Conservation (phyloP, 2,329 filamentous ascomycete species). For the Fusarium devonianum region DNA sequence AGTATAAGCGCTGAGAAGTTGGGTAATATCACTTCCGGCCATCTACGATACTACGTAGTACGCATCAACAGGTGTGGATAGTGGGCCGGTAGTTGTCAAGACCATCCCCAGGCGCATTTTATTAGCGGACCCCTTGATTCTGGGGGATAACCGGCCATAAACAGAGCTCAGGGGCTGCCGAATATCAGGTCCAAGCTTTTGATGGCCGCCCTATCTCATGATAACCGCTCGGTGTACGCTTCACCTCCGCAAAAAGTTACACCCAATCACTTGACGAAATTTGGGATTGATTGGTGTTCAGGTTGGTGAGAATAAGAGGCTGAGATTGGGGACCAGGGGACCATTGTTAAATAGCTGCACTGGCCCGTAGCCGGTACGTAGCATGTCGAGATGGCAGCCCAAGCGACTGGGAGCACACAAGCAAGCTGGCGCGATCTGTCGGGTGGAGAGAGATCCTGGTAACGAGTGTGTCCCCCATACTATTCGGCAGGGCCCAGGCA, state of each 20-base stretch:
- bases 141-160: conserved; percentile 9
- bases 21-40: conserved; percentile 24
- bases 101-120: conserved; percentile 11
- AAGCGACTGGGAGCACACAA: conserved; percentile 11
- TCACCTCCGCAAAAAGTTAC: no score
- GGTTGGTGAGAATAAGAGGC: conserved; percentile 16
- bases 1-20: no score
- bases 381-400: conserved; percentile 22
- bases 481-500: conserved; percentile 34
- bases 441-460: conserved; percentile 39
- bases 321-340: conserved; percentile 22
- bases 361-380: conserved; percentile 3
- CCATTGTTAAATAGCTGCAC: conserved; percentile 1
- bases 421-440: conserved; percentile 39
- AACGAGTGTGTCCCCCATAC: conserved; percentile 19
- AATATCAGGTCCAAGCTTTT: background rate
- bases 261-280: no score
- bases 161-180: conserved; percentile 1
- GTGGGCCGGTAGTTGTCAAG: conserved; percentile 27
- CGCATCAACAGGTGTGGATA: conserved; percentile 14
- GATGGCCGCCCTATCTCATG: no score
- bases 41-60: conserved; percentile 19
- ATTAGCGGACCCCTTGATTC: conserved; percentile 15
- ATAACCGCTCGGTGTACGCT: no score
- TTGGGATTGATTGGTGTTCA: no score